Evolutionary conservation across 2,329 filamentous ascomycete species (phyloP).

Genomic region (Xylaria sp.): DNA sequence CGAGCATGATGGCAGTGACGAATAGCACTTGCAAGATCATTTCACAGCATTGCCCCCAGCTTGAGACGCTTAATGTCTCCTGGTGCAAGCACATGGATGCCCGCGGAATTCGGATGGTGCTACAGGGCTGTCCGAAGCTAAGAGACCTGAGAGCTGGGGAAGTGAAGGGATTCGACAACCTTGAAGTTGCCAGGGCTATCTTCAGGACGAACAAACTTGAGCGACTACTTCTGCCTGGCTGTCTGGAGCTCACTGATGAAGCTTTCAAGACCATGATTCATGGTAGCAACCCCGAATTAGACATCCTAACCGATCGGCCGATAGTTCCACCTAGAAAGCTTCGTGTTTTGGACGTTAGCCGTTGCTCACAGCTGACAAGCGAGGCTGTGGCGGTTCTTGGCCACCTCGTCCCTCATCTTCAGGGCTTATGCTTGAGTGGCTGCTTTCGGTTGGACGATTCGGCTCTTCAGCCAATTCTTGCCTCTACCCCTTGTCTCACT

Average conservation of each 20-base stretch:
- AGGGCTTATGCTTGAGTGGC: constrained; percentile 82
- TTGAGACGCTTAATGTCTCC: constrained; percentile 87
- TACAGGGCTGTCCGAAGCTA: constrained; percentile 72
- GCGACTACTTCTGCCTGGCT: constrained; percentile 79
- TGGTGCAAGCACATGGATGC: constrained; percentile 91
- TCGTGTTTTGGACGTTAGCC: constrained; percentile 82
- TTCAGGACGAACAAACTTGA: constrained; percentile 83
- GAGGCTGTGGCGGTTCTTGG: constrained; percentile 71
- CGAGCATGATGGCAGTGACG: constrained; percentile 76
- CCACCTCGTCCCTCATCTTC: constrained; percentile 74
- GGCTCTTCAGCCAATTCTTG: constrained; percentile 71
- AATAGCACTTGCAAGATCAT: constrained; percentile 88
- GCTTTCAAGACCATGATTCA: constrained; percentile 74
- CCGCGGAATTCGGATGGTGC: constrained; percentile 70
- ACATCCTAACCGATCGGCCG: constrained; percentile 76
- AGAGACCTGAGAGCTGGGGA: constrained; percentile 83
- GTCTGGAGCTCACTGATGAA: constrained; percentile 75
- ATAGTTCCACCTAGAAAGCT: constrained; percentile 77
- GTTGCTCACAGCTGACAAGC: constrained; percentile 75
- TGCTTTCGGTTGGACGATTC: constrained; percentile 75
- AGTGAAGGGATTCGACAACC: constrained; percentile 75
- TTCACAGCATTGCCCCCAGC: constrained; percentile 73
- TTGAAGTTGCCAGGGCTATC: constrained; percentile 71
- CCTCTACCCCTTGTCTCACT: constrained; percentile 74
- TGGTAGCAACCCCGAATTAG: constrained; percentile 75